Conservation (phyloP, 768 basidiomycete species). For the Myochromella boudieri region DNA sequence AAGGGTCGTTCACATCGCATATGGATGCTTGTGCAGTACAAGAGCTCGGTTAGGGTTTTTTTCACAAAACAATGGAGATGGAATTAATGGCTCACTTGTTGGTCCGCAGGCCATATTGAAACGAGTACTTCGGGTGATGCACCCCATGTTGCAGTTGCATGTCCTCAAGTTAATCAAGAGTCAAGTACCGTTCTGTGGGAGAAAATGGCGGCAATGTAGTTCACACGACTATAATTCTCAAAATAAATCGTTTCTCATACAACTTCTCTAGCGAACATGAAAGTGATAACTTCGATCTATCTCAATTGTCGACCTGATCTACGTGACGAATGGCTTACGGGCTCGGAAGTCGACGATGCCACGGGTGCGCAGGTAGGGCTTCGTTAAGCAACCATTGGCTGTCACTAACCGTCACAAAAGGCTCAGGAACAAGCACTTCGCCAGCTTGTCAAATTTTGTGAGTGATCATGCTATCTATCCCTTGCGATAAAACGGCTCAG, state of each 20-base stretch:
- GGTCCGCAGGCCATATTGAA: slow-evolving; percentile 85
- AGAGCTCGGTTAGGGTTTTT: slow-evolving; percentile 76
- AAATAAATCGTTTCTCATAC: slow-evolving; percentile 6
- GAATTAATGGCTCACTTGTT: too few relatives aligned
- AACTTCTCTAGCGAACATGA: slow-evolving; percentile 85
- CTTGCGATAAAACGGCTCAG: not conserved
- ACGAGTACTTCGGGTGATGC: slow-evolving; percentile 89
- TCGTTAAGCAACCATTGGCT: not conserved
- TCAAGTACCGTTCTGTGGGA: slow-evolving; percentile 96
- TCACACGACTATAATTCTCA: slow-evolving; percentile 9
- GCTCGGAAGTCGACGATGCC: slow-evolving; percentile 87
- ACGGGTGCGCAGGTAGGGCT: slow-evolving; percentile 79
- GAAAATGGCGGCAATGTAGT: slow-evolving; percentile 97
- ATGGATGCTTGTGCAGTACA: slow-evolving; percentile 95
- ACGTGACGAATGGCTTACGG: slow-evolving; percentile 96
- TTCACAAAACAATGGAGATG: not conserved
- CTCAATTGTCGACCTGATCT: slow-evolving; percentile 96
- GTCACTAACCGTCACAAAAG: slow-evolving; percentile 34
- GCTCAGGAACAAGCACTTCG: slow-evolving; percentile 95
- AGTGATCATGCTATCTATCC: slow-evolving; percentile 26
- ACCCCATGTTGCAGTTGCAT: slow-evolving; percentile 92
- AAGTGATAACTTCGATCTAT: slow-evolving; percentile 98
- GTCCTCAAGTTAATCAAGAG: slow-evolving; percentile 97
- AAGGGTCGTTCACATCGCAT: slow-evolving; percentile 95
- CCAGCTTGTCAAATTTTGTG: slow-evolving; percentile 93